Evolutionary conservation across 2,329 filamentous ascomycete genomes (phyloP), one percentile per base, ranked within the genome.

Genomic region (Lizonia empirigonia): DNA sequence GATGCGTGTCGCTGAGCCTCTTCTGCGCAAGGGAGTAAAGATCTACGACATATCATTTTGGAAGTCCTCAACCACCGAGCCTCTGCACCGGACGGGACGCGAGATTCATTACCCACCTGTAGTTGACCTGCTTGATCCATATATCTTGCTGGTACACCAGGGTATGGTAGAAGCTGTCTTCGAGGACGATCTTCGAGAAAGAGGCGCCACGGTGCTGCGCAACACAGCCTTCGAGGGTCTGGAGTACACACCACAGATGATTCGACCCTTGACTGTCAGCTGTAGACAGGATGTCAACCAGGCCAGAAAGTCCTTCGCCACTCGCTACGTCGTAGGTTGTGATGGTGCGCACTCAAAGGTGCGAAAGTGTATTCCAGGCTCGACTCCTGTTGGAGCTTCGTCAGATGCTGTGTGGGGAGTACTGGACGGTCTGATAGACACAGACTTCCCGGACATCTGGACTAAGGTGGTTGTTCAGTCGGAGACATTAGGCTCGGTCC

Each of bases 21-120:
- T 91, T 23, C 72, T 91, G 33, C 82, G 83, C 56, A 82, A 85
- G 61, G 87, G 85, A 23, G 87, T 87, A 40, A 83, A 82, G 36
- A 83, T 91, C 35, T 89, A 87, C 71, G 88, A 91, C 64, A 90
- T 91, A 53, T 80, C 84, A 34, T 90, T 90, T 68, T 91, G 88
- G 74, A 74, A 70, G 53, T 75, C 75, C 2, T 67, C 67, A 0
- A 32, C 57, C 3, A 55, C 66, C 1, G 55, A 65, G 24, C 72
- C 81, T 3, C 75, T 89, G 45, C 80, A 80, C 50, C 82, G 87
- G 48, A 80, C 85, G 16, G 82, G 82, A 8, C 82, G 87, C 45
- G 83, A 89, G 68, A 74, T 85, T 13, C 87, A 90, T 69, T 91
- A 90, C 66, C 88, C 72, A 1, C 70, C 70, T 5, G 60, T 73